Evolutionary conservation across 2,329 filamentous ascomycete species (phyloP), one percentile per base, ranked within the genome.

Genomic region (Talaromyces sp.): DNA sequence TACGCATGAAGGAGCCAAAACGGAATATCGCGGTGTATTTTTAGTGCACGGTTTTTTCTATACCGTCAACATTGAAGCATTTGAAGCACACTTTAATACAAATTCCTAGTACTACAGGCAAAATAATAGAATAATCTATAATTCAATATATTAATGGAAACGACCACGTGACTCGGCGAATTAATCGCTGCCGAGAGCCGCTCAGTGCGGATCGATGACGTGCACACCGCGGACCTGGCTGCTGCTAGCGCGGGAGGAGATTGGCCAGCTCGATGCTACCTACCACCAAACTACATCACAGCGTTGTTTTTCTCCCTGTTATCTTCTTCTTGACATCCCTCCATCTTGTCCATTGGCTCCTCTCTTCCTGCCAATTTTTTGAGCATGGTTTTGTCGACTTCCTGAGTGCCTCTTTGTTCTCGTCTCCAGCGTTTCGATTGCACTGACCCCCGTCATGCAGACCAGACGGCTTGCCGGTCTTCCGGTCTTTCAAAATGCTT

Each of bases 391-490:
- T 30, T 51, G 40, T 27, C 54, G 60, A 30, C 5, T 56, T 51
- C 18, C 18, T 62, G 50, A 28, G 28, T 14, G 42, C 12, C 5
- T 33, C 28, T 50, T 51, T 3, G 30, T 54, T 52, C 57, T 51
- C 30, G 30, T 59, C 44, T 47, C 14, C 54, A 42, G 50, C 44
- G 27, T 59, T 18, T 47, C 30, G 51, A 33, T 52, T 34, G 52
- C 56, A 36, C 40, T 28, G 36, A n/a, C 47, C 33, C 30, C 52
- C 59, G 56, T 42, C 23, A 62, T 62, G 61, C 61, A 62, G 56
- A 56, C 57, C 42, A 62, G 61, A 53, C 61, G 57, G 42, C 52
- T 62, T 27, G 33, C 57, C 31, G 52, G 61, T 6, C 51, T 57
- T 31, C 40, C 56, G 31, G 33, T 31, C 28, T 31, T 53, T n/a